A percentile compares a stretch with the other conserved stretches of the same genome.
These are phyloP conservation scores for Wallacemonas collosoma DNA, from an alignment of 208 protist species.

Conservation along the genomic window DNA sequence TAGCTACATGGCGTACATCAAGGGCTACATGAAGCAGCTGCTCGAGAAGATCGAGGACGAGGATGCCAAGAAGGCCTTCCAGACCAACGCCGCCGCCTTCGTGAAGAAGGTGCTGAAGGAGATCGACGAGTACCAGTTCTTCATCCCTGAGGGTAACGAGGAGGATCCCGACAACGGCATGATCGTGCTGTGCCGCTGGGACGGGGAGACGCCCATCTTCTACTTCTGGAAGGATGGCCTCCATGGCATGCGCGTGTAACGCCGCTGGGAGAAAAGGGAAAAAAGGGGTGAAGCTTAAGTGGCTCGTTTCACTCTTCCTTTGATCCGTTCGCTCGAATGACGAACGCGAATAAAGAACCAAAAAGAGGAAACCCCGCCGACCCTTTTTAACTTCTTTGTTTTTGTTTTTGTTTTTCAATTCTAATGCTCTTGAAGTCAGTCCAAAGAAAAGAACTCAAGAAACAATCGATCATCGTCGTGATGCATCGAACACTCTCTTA, in stretches of 20 bases:
- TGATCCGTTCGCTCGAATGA: too few species aligned
- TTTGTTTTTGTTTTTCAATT: conserved; percentile 14
- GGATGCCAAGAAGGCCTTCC: conserved; percentile 89
- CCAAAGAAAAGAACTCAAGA: not conserved
- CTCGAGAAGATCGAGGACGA: conserved; percentile 82
- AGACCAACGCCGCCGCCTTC: conserved; percentile 82
- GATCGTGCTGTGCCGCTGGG: conserved; percentile 76
- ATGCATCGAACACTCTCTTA: not conserved
- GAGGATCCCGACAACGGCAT: conserved; percentile 91
- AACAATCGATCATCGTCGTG: not conserved
- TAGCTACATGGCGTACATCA: conserved; percentile 92
- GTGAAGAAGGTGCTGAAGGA: conserved; percentile 93
- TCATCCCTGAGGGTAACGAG: conserved; percentile 89
- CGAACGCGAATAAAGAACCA: conserved; percentile 13
- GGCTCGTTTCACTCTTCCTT: not conserved
- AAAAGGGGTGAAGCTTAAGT: conserved; percentile 9
- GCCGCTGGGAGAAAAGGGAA: conserved; percentile 17
- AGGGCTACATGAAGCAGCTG: conserved; percentile 91
- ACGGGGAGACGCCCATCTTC: conserved; percentile 47
- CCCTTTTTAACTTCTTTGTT: conserved; percentile 18
- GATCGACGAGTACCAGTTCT: conserved; percentile 94
- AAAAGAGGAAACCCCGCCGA: conserved; percentile 13
- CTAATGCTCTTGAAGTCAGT: not conserved
- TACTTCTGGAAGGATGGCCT: conserved; percentile 72
- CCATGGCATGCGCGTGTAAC: conserved; percentile 51